phyloP scores from a whole-genome alignment of 2,329 filamentous ascomycete genomes.

The Fusarium annulatum region DNA sequence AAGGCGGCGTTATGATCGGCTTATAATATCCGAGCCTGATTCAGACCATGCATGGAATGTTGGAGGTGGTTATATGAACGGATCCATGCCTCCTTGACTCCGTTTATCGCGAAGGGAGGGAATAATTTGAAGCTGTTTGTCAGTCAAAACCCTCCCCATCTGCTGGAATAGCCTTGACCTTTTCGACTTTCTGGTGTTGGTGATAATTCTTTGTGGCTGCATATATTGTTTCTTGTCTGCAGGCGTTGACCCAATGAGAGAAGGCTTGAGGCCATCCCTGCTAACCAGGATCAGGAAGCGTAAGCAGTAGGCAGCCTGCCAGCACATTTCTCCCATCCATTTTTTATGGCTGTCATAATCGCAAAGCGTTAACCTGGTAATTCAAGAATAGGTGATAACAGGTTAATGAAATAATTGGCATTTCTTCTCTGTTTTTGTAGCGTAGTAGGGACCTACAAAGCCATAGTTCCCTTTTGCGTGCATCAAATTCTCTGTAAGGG shows the following conservation, averaged over 20 bases:
- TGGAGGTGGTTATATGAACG: fast-evolving
- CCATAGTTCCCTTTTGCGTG: too few species aligned
- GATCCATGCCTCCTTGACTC: background rate
- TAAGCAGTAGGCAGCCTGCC: fast-evolving
- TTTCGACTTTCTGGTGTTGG: background rate
- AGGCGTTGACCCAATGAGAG: background rate
- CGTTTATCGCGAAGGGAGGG: fast-evolving
- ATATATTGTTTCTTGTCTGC: background rate
- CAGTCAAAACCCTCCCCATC: background rate
- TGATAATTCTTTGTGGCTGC: background rate
- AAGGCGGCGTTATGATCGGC: background rate
- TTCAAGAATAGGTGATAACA: background rate
- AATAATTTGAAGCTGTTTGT: background rate
- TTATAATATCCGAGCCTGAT: fast-evolving
- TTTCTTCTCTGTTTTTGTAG: too few species aligned
- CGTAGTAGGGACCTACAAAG: too few species aligned
- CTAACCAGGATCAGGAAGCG: background rate
- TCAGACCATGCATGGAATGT: background rate
- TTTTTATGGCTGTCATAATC: background rate
- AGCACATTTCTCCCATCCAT: background rate
- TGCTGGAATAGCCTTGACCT: fast-evolving
- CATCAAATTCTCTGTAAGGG: too few species aligned
- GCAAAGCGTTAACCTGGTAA: background rate
- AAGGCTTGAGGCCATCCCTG: background rate
- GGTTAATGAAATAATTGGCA: fast-evolving